These are phyloP conservation scores for Candida sp. DNA, from an alignment of 1,139 yeast species.

Conservation along the genomic window DNA sequence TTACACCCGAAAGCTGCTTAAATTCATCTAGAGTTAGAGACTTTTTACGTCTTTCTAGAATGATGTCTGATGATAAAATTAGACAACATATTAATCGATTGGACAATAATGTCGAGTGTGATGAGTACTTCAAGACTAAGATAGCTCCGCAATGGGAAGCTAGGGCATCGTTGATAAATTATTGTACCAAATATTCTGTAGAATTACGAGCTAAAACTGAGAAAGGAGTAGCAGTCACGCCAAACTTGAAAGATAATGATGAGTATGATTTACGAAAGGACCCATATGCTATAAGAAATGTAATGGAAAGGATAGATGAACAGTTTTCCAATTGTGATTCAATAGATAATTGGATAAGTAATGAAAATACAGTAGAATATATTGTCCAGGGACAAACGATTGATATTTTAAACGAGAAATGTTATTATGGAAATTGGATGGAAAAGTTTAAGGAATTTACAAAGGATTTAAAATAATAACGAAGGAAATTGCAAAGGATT, in stretches of 20 bases:
- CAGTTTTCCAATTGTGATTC: conserved; percentile 24
- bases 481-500: too few species aligned
- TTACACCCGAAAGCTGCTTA: conserved; percentile 28
- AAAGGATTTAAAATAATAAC: background rate
- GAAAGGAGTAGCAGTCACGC: background rate
- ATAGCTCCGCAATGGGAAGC: conserved; percentile 38
- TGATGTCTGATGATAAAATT: conserved; percentile 38
- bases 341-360: conserved; percentile 35
- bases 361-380: conserved; percentile 31
- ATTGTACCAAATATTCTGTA: conserved; percentile 26
- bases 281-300: conserved; percentile 35
- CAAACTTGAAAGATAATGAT: conserved; percentile 3
- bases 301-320: conserved; percentile 17
- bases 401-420: conserved; percentile 31
- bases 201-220: conserved; percentile 16
- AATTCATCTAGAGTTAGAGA: conserved; percentile 33
- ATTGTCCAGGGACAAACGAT: conserved; percentile 34
- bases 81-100: conserved; percentile 35
- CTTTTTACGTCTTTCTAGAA: conserved; percentile 35
- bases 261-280: conserved; percentile 33
- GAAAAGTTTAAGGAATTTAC: conserved; percentile 12
- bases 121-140: conserved; percentile 20
- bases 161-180: conserved; percentile 26
- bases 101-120: conserved; percentile 19
- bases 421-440: conserved; percentile 36